A percentile compares a stretch with the other conserved stretches of the same genome.
These are phyloP conservation scores for Pulveroboletus sp. DNA, from an alignment of 768 basidiomycete genomes.

Conservation along the genomic window DNA sequence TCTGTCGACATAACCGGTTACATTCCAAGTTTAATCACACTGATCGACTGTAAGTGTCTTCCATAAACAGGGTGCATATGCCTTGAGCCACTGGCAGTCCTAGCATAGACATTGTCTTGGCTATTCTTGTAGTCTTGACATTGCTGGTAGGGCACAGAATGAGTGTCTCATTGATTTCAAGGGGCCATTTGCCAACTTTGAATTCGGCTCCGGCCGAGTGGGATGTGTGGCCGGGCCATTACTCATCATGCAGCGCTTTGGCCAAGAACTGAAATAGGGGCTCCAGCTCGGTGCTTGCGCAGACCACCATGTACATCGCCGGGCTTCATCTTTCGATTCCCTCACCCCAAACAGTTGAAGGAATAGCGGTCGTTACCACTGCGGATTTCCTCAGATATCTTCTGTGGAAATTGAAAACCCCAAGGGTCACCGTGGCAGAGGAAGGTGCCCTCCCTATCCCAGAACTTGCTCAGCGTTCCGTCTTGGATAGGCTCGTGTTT, in stretches of 20 bases:
- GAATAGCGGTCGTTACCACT: conserved; percentile 23
- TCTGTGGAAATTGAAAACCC: conserved; percentile 5
- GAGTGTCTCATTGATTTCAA: no score
- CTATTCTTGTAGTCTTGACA: no score
- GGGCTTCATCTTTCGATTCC: conserved; percentile 16
- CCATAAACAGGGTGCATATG: no score
- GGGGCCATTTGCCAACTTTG: no score
- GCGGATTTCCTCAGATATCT: conserved; percentile 21
- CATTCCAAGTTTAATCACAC: no score
- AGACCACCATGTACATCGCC: conserved; percentile 28
- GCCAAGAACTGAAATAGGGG: conserved; percentile 17
- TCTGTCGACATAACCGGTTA: no score
- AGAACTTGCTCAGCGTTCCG: conserved; percentile 9
- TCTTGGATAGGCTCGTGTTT: conserved; percentile 27
- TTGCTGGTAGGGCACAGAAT: no score
- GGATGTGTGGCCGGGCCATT: background rate
- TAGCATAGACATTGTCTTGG: no score
- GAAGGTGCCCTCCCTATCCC: conserved; percentile 20
- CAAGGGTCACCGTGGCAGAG: conserved; percentile 1
- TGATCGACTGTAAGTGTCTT: no score
- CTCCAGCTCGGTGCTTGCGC: conserved; percentile 8
- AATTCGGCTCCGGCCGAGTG: no score
- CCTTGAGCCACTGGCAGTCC: no score
- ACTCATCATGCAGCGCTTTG: conserved; percentile 17
- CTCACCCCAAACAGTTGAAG: conserved; percentile 20